Evolutionary conservation across 2,329 filamentous ascomycete species (phyloP), one percentile per base, ranked within the genome.

Genomic region (Fusarium solani-melongenae): DNA sequence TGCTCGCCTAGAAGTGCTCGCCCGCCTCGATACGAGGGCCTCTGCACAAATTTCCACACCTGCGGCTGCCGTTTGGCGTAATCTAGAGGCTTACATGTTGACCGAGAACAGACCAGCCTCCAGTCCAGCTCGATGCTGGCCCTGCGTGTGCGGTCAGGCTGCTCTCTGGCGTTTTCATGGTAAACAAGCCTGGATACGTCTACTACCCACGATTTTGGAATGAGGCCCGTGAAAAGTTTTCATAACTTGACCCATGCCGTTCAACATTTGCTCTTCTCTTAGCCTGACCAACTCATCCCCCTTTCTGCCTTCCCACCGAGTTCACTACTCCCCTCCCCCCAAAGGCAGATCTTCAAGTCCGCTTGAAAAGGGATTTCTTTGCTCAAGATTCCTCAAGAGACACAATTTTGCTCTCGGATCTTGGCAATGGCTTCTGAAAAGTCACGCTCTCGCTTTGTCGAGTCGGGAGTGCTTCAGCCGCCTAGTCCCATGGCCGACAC

Each of bases 401-500:
- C 27, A 11, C 27, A 49, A 55, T 7, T 22, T 29, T 12, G 17
- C 36, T 27, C 20, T 49, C 29, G 5, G 29, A 58, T 55, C 41
- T 69, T 55, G 66, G 38, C 24, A 22, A 75, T 75, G 72, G 39
- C 44, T 58, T 66, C 74, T 9, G 74, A 76, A 57, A 76, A 77
- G 66, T 46, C 62, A 36, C 49, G 27, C 51, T 76, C 74, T 70
- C 74, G 72, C 34, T 76, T 75, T 66, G 22, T 67, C 33, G 74
- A 77, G 74, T 66, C 74, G 51, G 63, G 56, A n/a, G 67, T 71
- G 33, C 61, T 70, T n/a, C 57, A 36, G 27, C 67, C 74, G 15
- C 53, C 74, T 4, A 77, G 74, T 51, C 74, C 74, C 49, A 60
- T 68, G 5, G 57, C 71, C 29, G 72, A 76, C 33, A 27, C 63